Base-by-base conservation (phyloP, 1,284 basidiomycete genomes). In the Xerocomus nothofagi region DNA sequence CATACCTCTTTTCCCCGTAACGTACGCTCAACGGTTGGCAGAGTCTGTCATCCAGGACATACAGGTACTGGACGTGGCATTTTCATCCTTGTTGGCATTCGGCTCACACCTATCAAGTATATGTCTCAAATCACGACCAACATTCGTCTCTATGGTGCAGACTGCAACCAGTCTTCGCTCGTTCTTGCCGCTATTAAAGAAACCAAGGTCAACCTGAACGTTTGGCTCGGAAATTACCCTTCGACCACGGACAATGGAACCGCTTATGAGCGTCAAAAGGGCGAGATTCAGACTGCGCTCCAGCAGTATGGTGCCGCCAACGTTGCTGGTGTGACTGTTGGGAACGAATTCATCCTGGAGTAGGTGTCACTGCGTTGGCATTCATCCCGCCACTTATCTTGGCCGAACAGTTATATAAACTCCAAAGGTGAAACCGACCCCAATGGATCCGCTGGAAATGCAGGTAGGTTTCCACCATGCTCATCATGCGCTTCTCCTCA, bases 171-270 rank as follows among this genome's bases (percentile, higher is more conserved):
- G 51, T 72, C 76, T 9, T 75, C 77, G 1, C 71, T 81, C 36
- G 77, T 81, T 37, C 76, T 93, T 31, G 82, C 91, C 57, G 91
- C 90, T 1, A 91, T 99, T 66, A 76, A 88, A 62, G 82, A 86
- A 61, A 96, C 93, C 42, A 91, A 96, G 69, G 90, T 93, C 47
- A 78, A 96, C 70, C 79, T 98, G 81, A 74, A 72, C 10, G 88
- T 98, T 14, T 97, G 77, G 70, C 76, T 93, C n/a, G 95, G 86
- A 26, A 91, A 91, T 61, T 98, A 86, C 67, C 76, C 78, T 24
- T 58, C 76, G 10, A 65, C 86, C 31, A 80, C 76, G 44, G 83
- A 87, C 55, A 81, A 87, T 52, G 73, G 77, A 24, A 72, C 75
- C 0, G 84, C 87, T 2, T 97, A 93, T 66, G 57, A 69, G 1